phyloP scores from a whole-genome alignment of 768 basidiomycete species.

The Boletellus ananiceps region DNA sequence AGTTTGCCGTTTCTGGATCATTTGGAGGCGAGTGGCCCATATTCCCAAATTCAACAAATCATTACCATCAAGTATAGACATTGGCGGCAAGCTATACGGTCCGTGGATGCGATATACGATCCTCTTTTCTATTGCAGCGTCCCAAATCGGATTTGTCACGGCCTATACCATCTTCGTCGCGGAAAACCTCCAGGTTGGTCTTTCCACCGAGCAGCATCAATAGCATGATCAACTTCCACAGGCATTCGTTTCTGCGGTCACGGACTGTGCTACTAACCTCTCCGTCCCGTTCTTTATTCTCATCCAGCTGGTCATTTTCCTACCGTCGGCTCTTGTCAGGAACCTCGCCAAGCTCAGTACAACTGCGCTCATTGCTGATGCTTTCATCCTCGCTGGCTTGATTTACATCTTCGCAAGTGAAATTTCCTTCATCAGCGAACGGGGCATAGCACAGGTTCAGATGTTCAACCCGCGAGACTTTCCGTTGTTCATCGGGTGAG shows the following conservation, averaged over 20 bases:
- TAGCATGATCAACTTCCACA: slow-evolving; percentile 29
- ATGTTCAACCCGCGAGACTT: slow-evolving; percentile 89
- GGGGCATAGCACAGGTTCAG: slow-evolving; percentile 74
- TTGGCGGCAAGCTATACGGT: slow-evolving; percentile 89
- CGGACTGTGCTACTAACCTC: slow-evolving; percentile 64
- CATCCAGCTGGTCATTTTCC: slow-evolving; percentile 77
- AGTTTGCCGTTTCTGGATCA: slow-evolving; percentile 84
- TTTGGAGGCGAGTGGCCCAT: slow-evolving; percentile 70
- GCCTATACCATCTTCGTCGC: slow-evolving; percentile 97
- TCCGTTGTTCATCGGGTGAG: slow-evolving; percentile 87
- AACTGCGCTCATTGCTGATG: slow-evolving; percentile 90
- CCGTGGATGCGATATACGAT: slow-evolving; percentile 91
- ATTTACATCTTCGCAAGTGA: slow-evolving; percentile 90
- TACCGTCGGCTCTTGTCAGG: slow-evolving; percentile 85
- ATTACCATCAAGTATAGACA: slow-evolving; percentile 49
- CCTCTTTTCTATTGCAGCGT: slow-evolving; percentile 79
- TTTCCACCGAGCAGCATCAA: not conserved
- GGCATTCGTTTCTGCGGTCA: slow-evolving; percentile 80
- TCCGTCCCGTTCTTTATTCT: slow-evolving; percentile 79
- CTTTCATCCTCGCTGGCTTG: slow-evolving; percentile 86
- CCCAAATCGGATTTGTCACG: slow-evolving; percentile 83
- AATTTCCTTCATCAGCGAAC: slow-evolving; percentile 54
- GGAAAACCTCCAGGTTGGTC: slow-evolving; percentile 65
- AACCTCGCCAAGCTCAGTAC: slow-evolving; percentile 94
- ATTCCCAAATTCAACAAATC: not conserved